Base-by-base conservation (phyloP, 2,329 filamentous ascomycete species). In the Fusarium scirpi region DNA sequence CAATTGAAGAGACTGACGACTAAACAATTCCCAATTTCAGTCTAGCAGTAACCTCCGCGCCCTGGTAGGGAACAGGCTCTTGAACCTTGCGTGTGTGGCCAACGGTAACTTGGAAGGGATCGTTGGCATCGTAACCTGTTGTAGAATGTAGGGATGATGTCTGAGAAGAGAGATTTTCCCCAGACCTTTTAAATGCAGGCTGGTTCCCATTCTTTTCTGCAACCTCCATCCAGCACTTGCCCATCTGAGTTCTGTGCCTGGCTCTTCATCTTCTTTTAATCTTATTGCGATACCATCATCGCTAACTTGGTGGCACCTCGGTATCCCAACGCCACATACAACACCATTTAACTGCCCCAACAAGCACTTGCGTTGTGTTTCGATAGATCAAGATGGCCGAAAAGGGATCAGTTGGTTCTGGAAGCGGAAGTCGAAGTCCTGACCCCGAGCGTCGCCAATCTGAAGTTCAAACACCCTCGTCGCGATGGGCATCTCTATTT, bases 401-500 rank as follows among this genome's bases (percentile, higher is more conserved):
- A 40, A 78, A 77, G 52, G 67, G 27, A 48, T 72, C 47, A 6
- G 24, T 67, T 45, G 73, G 72, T 43, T 54, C 69, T 13, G 61
- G 43, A 5, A 54, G 58, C 6, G 62, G 47, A 12, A 71, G 62
- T 25, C 71, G 44, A n/a, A 71, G 62, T 30, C 71, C 61, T 38
- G 76, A 78, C 54, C 58, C 69, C 8, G 77, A 78, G 52, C 70
- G 72, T 34, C 54, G 63, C 44, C 38, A 58, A 55, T 70, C 67
- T 29, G 46, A 70, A 45, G 10, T 57, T 20, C 69, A 69, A n/a
- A 65, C 51, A 20, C 58, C 65, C 25, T 74, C 77, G 22, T 76
- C 78, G 2, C 70, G 74, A 65, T 76, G 76, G 59, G 79, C 80
- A 12, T 74, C 77, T 41, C 55, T 80, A 18, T 83, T 84, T 55